Evolutionary conservation across 1,284 basidiomycete species (phyloP).

Genomic region (Taiwanofungus camphoratus): DNA sequence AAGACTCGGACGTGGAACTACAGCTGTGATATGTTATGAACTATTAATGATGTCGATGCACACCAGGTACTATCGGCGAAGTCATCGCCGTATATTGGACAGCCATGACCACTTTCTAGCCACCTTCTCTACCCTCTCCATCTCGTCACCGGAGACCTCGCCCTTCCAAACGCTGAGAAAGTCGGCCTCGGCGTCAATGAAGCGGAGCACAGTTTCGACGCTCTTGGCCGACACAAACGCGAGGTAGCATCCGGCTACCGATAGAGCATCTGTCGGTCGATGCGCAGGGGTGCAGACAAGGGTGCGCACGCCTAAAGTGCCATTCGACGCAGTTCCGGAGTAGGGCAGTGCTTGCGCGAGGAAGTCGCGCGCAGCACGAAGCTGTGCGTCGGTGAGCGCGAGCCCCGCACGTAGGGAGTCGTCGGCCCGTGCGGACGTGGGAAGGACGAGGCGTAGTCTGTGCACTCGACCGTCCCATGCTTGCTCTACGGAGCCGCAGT

Average conservation of each 20-base stretch:
- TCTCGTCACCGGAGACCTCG: slow-evolving; percentile 27
- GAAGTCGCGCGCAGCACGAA: slow-evolving; percentile 26
- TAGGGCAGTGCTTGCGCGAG: slow-evolving; percentile 21
- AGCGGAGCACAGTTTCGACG: slow-evolving; percentile 19
- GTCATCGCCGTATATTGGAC: slow-evolving; percentile 10
- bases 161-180: slow-evolving; percentile 27
- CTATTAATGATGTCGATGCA: no score
- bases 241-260: slow-evolving; percentile 23
- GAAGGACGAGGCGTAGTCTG: slow-evolving; percentile 18
- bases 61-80: no score
- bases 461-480: slow-evolving; percentile 13
- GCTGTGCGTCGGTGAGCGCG: slow-evolving; percentile 23
- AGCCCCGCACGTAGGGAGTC: slow-evolving; percentile 16
- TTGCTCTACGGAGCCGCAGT: slow-evolving; percentile 11
- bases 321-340: slow-evolving; percentile 6
- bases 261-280: slow-evolving; percentile 25
- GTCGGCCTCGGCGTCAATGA: slow-evolving; percentile 23
- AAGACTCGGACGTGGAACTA: no score
- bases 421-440: slow-evolving; percentile 9
- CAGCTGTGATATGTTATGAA: not conserved
- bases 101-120: slow-evolving; percentile 23
- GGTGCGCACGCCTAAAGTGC: slow-evolving; percentile 14
- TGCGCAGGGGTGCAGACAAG: slow-evolving; percentile 22
- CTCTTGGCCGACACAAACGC: slow-evolving; percentile 20
- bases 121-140: slow-evolving; percentile 21